Base-by-base conservation (phyloP, 257 asterid genomes). In the Vinca minor region DNA sequence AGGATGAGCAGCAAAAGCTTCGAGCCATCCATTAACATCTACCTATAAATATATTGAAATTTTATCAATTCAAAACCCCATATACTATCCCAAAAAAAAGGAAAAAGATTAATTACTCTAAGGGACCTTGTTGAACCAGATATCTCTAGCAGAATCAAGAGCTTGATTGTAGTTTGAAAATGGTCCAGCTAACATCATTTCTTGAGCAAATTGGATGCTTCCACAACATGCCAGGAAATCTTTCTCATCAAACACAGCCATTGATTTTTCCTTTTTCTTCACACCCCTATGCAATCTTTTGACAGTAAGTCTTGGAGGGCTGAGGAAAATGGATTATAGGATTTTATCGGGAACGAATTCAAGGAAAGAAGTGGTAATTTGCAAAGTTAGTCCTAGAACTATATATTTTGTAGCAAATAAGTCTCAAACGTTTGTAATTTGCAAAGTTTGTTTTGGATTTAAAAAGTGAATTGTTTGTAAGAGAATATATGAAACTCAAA, bases 1-100 rank as follows among this genome's bases (percentile, higher is more conserved):
- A n/a, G 96, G 98, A 84, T 92, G 98, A 32, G 96, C 91, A 68
- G 88, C 76, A 77, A 89, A 92, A 17, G 97, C 98, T 80, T 92
- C 95, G 5, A 92, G 83, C 98, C 98, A 92, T 31, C 96, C 96
- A 71, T 79, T 82, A 64, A 89, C 91, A 85, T 89, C 95, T 67
- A 92, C 96, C 98, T 92, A 62, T 36, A 59, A 7, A 5, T n/a
- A 32, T 2, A 23, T 4, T 55, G 36, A 52, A 4, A n/a, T n/a
- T 23, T 44, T 41, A 52, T 28, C 58, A 62, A 41, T 21, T 18
- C 38, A 41, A 26, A 3, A 50, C n/a, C n/a, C 47, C 34, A 29
- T 1, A 26, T 4, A n/a, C 17, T 17, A 8, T 1, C 5, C 5
- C 9, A 8, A 38, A 38, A 1, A 0, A 17, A 39, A 32, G n/a